Evolutionary conservation across 1,284 basidiomycete species (phyloP).

Genomic region (Stereum hirsutum): DNA sequence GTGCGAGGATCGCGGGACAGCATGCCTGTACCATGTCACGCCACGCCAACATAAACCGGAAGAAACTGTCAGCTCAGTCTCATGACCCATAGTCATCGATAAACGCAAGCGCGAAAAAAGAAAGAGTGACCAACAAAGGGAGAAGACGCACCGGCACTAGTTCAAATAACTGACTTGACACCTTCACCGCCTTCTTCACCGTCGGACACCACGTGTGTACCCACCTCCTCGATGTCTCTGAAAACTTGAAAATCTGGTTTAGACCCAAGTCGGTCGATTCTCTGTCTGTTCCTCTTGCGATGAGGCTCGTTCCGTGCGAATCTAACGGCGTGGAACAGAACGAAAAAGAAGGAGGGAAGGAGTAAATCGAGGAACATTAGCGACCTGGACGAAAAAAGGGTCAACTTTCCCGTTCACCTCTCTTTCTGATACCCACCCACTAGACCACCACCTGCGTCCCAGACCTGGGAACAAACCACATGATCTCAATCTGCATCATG

Average conservation of each 20-base stretch:
- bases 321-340: slow-evolving; percentile 36
- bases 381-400: too few species aligned
- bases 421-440: too few species aligned
- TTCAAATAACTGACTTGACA: slow-evolving; percentile 82
- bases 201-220: slow-evolving; percentile 90
- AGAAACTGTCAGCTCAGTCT: too few species aligned
- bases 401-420: too few species aligned
- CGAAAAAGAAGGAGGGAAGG: background rate
- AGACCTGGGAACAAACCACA: slow-evolving; percentile 73
- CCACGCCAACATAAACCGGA: too few species aligned
- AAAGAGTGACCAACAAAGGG: too few species aligned
- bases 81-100: too few species aligned
- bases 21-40: background rate
- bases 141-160: slow-evolving; percentile 76
- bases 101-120: too few species aligned
- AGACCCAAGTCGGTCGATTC: too few species aligned
- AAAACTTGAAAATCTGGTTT: slow-evolving; percentile 59
- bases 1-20: slow-evolving; percentile 83
- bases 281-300: slow-evolving; percentile 53
- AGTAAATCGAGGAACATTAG: background rate
- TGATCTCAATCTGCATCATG: slow-evolving; percentile 79
- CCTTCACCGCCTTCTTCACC: slow-evolving; percentile 77
- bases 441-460: slow-evolving; percentile 75
- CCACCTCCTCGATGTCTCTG: slow-evolving; percentile 66
- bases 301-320: slow-evolving; percentile 28